These are phyloP conservation scores for Akanthomyces uredinophilus DNA, from an alignment of 2,329 filamentous ascomycete genomes.

Conservation along the genomic window DNA sequence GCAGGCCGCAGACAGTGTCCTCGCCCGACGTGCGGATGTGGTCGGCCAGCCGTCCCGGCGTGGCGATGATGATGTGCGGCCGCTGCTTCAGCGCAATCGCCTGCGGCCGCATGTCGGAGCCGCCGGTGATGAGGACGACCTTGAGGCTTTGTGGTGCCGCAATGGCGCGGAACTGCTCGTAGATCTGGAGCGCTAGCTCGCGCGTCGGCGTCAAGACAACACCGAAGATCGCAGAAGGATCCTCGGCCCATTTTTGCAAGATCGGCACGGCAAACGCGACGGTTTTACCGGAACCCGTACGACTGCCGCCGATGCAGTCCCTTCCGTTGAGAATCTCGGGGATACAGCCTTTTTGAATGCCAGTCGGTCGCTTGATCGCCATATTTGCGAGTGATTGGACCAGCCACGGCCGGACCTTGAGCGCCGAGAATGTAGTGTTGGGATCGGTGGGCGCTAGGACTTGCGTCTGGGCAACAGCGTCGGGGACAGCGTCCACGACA, in stretches of 20 bases:
- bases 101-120: constrained; percentile 86
- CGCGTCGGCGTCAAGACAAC: constrained; percentile 84
- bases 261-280: constrained; percentile 94
- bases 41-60: constrained; percentile 86
- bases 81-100: constrained; percentile 75
- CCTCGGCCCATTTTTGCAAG: constrained; percentile 85
- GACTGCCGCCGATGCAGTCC: constrained; percentile 91
- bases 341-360: constrained; percentile 89
- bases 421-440: constrained; percentile 62
- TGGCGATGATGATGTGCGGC: constrained; percentile 91
- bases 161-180: constrained; percentile 91
- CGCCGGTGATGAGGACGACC: constrained; percentile 83
- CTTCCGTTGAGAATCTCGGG: constrained; percentile 85
- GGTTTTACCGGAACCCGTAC: constrained; percentile 96
- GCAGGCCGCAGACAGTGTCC: constrained; percentile 79
- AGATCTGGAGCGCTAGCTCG: constrained; percentile 92
- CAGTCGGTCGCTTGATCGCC: constrained; percentile 83
- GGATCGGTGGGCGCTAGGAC: constrained; percentile 50
- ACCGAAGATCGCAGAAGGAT: constrained; percentile 87
- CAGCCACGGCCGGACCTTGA: constrained; percentile 81
- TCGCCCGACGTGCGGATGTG: constrained; percentile 88
- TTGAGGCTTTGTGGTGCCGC: constrained; percentile 84
- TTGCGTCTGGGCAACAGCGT: constrained; percentile 24
- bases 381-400: constrained; percentile 68
- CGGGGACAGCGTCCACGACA: neutral